phyloP scores from a whole-genome alignment of 2,329 filamentous ascomycete genomes.

The Purpureocillium takamizusanense region DNA sequence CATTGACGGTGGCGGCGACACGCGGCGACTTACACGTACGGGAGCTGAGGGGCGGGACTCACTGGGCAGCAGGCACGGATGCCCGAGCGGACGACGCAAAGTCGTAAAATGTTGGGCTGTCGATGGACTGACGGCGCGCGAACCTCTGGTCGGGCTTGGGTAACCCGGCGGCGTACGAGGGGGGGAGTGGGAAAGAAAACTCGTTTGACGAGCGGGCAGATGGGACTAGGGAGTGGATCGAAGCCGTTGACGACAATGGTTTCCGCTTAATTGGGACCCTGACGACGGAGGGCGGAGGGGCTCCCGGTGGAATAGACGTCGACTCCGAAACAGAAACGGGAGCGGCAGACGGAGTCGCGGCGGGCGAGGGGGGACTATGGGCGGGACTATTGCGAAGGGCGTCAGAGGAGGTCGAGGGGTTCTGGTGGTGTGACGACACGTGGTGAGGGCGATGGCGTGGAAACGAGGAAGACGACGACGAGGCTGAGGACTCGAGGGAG shows the following conservation, averaged over 20 bases:
- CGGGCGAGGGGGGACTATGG: constrained; percentile 4
- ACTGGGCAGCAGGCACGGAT: constrained; percentile 13
- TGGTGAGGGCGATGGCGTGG: constrained; percentile 4
- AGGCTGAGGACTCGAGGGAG: too few species aligned
- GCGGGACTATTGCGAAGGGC: constrained; percentile 2
- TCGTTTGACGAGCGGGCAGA: constrained; percentile 21
- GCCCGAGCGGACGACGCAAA: constrained; percentile 28
- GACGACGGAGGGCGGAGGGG: constrained; percentile 9
- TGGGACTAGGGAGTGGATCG: constrained; percentile 32
- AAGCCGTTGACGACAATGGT: constrained; percentile 48
- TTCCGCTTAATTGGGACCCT: constrained; percentile 45
- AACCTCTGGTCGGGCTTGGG: constrained; percentile 43
- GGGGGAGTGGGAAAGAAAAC: constrained; percentile 7
- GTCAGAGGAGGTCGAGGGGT: constrained; percentile 4
- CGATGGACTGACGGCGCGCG: constrained; percentile 44
- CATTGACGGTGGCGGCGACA: background rate
- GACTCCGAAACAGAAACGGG: background rate
- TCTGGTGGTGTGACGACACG: constrained; percentile 4
- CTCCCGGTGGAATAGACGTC: constrained; percentile 6
- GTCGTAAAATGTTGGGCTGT: constrained; percentile 55
- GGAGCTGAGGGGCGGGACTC: constrained; percentile 12
- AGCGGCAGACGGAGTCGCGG: constrained; percentile 1
- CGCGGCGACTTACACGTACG: background rate
- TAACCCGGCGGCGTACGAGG: constrained; percentile 28
- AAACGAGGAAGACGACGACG: too few species aligned